Base-by-base conservation (phyloP, 345 rosid species). In the Acer campestre region DNA sequence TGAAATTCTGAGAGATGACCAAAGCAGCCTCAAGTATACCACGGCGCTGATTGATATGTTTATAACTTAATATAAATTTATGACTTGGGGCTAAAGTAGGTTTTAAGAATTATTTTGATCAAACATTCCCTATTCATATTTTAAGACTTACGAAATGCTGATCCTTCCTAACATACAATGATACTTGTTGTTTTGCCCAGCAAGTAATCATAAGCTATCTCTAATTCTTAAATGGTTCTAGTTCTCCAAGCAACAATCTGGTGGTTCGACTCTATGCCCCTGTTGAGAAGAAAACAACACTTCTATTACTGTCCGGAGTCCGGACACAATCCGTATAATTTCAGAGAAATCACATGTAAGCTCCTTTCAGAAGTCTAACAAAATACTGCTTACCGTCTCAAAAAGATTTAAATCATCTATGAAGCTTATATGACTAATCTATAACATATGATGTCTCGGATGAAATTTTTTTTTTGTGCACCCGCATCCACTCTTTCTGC, bases 141-240 rank as follows among this genome's bases (percentile, higher is more conserved):
- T 49, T 49, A 49, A 9, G 46, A 42, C 46, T 7, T 42, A 42
- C 10, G 2, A 42, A 42, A 42, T 42, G 46, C 46, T 42, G 46
- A 42, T 42, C 46, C 46, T 42, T 42, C 46, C 46, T 42, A 42
- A 42, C 1, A 42, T 42, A 42, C 46, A 49, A 14, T 49, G 16
- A 49, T 31, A 49, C 13, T 49, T 49, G 4, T 31, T 31, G 38
- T 31, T 31, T 31, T 31, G 38, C 38, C 46, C 46, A 42, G 38
- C 46, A 42, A 42, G 66, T 62, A 23, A 10, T 25, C 66, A 25
- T 10, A 62, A 62, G 31, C 38, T 25, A 25, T 25, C 66, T 62
- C 18, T 61, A 61, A 61, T 61, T 23, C 65, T 25, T 64, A 27
- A 64, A 64, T 64, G 68, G 68, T 64, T 64, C 42, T 64, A 27